Base-by-base conservation (phyloP, 2,329 filamentous ascomycete genomes). In the Apiospora malaysiana region DNA sequence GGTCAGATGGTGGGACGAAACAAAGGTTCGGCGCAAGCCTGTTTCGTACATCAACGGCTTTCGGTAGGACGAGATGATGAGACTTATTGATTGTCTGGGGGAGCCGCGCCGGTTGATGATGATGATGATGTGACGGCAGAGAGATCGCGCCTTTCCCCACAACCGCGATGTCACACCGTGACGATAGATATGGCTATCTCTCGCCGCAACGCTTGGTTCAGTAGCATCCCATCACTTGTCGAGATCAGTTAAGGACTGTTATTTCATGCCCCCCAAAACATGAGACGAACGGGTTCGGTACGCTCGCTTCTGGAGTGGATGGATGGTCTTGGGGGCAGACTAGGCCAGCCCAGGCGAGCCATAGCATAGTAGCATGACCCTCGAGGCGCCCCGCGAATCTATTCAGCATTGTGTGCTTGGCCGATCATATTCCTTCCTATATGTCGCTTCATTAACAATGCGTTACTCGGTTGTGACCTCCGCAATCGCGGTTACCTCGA, bases 401-500 rank as follows among this genome's bases (percentile, higher is more conserved):
- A 32, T 32, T 40, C 56, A 63, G 56, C 56, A n/a, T 40, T 40
- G 21, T 63, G 9, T 40, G 56, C 56, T 63, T 63, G 27, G 56
- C 12, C 32, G 56, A n/a, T 23, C 56, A 63, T 40, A 32, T 32
- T 32, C 32, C 32, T 32, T 32, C 56, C 51, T 59, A 63, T 63
- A 63, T 40, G 56, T 63, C 27, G 8, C 40, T 40, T 40, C 32
- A 21, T 63, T 63, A 40, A 40, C 32, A 40, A 40, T 9, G 40
- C 32, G 42, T 40, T 63, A 18, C n/a, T 23, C 56, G 32, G 56
- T 21, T 63, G 56, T 63, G 32, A 63, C 56, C 56, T 63, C 56
- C 56, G 56, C 56, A 63, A 63, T 63, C 56, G 56, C 32, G 18
- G 56, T 63, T 63, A 63, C 56, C 56, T 63, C 32, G 8, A 9